Base-by-base conservation (phyloP, 805 yeast species). In the Schwanniomyces pseudopolymorphus region DNA sequence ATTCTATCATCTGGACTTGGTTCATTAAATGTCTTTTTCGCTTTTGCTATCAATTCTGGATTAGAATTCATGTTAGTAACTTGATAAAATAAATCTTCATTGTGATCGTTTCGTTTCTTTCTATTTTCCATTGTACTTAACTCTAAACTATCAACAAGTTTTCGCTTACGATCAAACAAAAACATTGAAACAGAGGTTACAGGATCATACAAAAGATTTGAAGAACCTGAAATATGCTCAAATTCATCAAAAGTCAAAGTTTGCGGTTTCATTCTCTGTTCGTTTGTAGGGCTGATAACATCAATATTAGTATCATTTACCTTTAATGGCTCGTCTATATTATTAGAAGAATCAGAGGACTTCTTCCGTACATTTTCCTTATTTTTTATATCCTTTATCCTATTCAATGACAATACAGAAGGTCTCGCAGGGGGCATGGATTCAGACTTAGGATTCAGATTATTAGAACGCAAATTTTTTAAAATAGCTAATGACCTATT, bases 1-100 rank as follows among this genome's bases (percentile, higher is more conserved):
- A 86, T 75, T 41, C 74, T 63, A 58, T 89, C 96, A 67, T 91
- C 97, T 4, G 97, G 97, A 54, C 96, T 86, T 13, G 90, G 90
- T 50, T 75, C 71, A 10, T 66, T 61, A 54, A 89, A 89, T 53
- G 81, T 85, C 39, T 72, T 57, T 40, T 74, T 70, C 2, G 78
- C 76, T 62, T 70, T 74, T 52, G 61, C 63, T 6, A 61, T 47
- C 45, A 56, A 59, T 47, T 62, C 74, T 67, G 53, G 46, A 61
- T 61, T 52, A 43, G 63, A 54, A 47, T 63, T 66, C 36, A 58
- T 49, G 78, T 72, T 72, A 72, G 78, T 72, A 70, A 70, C 57
- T 35, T 71, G 67, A 44, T 57, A 53, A 44, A 62, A 65, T 8
- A 69, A 44, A 8, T 54, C 53, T 10, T 40, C 28, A 39, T 52